Evolutionary conservation across 208 protist genomes (phyloP).

Genomic region (Leishmania tropica): DNA sequence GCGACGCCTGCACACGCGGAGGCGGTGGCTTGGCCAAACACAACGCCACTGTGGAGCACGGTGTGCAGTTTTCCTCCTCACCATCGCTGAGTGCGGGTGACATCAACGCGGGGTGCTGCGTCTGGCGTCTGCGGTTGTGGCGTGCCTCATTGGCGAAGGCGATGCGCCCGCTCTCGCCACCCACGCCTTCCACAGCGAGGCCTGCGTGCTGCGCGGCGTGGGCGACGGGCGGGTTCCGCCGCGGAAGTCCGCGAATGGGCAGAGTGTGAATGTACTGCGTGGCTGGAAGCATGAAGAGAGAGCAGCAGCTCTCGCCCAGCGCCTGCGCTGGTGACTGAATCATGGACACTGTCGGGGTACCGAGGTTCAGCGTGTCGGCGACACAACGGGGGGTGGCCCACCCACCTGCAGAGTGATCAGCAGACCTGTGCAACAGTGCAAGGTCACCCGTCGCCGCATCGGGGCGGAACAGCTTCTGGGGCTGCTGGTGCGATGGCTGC

Average conservation of each 20-base stretch:
- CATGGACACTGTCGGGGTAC: conserved; percentile 27
- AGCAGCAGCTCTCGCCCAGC: conserved; percentile 27
- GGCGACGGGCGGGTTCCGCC: background rate
- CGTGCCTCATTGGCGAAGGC: background rate
- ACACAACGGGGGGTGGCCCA: background rate
- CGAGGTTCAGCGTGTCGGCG: conserved; percentile 25
- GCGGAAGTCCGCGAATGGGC: conserved; percentile 16
- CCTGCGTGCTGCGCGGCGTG: background rate
- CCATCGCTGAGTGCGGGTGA: conserved; percentile 4
- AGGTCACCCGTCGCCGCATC: background rate
- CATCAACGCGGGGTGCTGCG: background rate
- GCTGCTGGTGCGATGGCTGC: background rate
- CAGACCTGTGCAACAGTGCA: background rate
- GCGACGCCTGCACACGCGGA: background rate
- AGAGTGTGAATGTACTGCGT: conserved; percentile 22
- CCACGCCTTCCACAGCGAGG: background rate
- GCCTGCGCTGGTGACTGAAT: conserved; percentile 23
- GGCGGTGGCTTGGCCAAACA: background rate
- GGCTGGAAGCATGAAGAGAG: conserved; percentile 10
- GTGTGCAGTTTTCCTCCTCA: background rate
- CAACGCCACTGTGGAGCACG: background rate
- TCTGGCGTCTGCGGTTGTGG: background rate
- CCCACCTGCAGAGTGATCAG: background rate
- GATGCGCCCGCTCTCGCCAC: background rate
- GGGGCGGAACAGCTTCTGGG: background rate